Conservation (phyloP, 2,329 filamentous ascomycete species). For the Aureobasidium melanogenum region DNA sequence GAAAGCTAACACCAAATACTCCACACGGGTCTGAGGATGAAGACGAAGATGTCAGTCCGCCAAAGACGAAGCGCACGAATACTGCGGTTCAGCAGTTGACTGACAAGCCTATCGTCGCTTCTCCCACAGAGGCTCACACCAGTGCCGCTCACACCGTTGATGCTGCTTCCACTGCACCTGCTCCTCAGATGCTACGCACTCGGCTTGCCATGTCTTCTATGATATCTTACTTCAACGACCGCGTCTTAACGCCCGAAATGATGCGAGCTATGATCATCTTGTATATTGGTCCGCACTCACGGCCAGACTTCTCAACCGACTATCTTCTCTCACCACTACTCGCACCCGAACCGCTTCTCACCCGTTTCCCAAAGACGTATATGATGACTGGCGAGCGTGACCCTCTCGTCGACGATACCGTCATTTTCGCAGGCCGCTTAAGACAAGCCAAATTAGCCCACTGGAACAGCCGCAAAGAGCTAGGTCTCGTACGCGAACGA, state of each 20-base stretch:
- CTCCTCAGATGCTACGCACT: conserved; percentile 55
- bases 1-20: conserved; percentile 68
- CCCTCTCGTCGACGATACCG: conserved; percentile 90
- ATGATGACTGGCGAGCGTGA: conserved; percentile 93
- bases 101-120: conserved; percentile 10
- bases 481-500: conserved; percentile 41
- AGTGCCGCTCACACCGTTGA: conserved; percentile 31
- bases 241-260: conserved; percentile 92
- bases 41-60: conserved; percentile 31
- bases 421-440: conserved; percentile 88
- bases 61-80: neutral
- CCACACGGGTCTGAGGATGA: conserved; percentile 75
- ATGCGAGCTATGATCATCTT: conserved; percentile 99
- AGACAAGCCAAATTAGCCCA: conserved; percentile 62
- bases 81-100: conserved; percentile 18
- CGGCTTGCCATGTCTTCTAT: conserved; percentile 92
- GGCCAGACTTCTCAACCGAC: conserved; percentile 85
- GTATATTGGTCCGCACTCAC: conserved; percentile 87
- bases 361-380: conserved; percentile 86
- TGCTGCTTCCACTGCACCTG: conserved; percentile 20
- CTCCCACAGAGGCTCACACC: neutral
- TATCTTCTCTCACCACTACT: conserved; percentile 84
- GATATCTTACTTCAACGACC: conserved; percentile 96
- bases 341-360: conserved; percentile 74
- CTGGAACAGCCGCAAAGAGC: conserved; percentile 47